Evolutionary conservation across 176 grass and related monocot genomes (phyloP).

Genomic region (Triticum turgidum): DNA sequence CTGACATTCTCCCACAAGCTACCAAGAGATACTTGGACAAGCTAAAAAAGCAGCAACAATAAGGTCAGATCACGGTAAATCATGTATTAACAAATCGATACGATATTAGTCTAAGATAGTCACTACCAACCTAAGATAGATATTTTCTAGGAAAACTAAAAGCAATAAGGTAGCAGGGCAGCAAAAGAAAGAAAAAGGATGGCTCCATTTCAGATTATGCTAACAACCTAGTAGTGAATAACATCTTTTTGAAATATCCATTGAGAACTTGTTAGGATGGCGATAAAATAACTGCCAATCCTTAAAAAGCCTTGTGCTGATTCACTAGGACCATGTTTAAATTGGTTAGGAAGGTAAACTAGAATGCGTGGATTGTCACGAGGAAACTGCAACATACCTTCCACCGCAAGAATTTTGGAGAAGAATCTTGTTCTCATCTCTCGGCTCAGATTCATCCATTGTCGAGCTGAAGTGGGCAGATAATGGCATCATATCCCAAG

Average conservation of each 20-base stretch:
- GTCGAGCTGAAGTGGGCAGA: constrained; percentile 61
- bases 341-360: neutral
- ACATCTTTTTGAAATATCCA: no score
- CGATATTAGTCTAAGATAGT: constrained; percentile 11
- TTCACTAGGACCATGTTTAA: constrained; percentile 9
- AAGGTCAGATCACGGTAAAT: constrained; percentile 8
- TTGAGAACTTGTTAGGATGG: neutral
- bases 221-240: neutral
- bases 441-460: constrained; percentile 36
- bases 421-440: constrained; percentile 57
- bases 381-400: constrained; percentile 52
- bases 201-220: constrained; percentile 23
- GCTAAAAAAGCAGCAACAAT: constrained; percentile 42
- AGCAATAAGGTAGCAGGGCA: neutral
- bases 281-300: neutral
- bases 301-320: neutral
- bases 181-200: neutral
- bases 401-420: constrained; percentile 71
- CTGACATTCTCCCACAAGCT: constrained; percentile 80
- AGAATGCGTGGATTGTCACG: neutral
- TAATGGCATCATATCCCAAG: constrained; percentile 85
- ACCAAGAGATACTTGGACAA: constrained; percentile 91
- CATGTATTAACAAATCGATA: neutral
- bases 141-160: neutral
- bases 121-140: constrained; percentile 11